Evolutionary conservation across 1,284 basidiomycete species (phyloP), one percentile per base, ranked within the genome.

Genomic region (Cryptococcus hybrid): DNA sequence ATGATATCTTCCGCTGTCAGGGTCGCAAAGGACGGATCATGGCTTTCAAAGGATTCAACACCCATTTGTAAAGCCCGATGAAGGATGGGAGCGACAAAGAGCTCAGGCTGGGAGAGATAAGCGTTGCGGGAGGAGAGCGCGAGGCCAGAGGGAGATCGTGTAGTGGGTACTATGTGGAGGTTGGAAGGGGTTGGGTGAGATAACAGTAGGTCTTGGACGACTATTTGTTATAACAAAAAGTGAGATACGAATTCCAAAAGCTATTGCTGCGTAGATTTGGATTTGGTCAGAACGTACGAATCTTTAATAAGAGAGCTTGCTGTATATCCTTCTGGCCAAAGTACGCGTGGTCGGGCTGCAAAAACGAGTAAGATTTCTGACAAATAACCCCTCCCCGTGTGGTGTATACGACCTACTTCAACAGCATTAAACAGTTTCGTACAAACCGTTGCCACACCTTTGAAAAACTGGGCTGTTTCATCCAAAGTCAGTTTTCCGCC

Each of bases 241-340:
- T 24, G 24, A 24, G 24, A 24, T 24, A 24, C 24, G 24, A 24
- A 24, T 24, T 24, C 24, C 24, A 24, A 24, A 24, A 24, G 24
- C 24, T 24, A 24, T 24, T 24, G 24, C 24, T 24, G 24, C 24
- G 24, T 24, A 24, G 24, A 24, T 24, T 24, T 24, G 24, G 24
- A 24, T 24, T 24, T 36, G 15, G 39, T 24, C 15, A 40, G 13
- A 24, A 66, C 76, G 47, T 43, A 78, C 78, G 83, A n/a, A 89
- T 86, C 47, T 88, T 87, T 24, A 99, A 82, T 18, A 99, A 79
- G 7, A 98, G 79, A 0, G 89, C 91, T 74, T 99, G 95, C 74
- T 99, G 95, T 56, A 99, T 97, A 72, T 99, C 95, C 75, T 99
- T 99, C 77, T 98, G 95, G 0, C 96, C 95, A 69, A 99, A 97